phyloP scores from a whole-genome alignment of 805 yeast species.

The Starmerella riodocensis region DNA sequence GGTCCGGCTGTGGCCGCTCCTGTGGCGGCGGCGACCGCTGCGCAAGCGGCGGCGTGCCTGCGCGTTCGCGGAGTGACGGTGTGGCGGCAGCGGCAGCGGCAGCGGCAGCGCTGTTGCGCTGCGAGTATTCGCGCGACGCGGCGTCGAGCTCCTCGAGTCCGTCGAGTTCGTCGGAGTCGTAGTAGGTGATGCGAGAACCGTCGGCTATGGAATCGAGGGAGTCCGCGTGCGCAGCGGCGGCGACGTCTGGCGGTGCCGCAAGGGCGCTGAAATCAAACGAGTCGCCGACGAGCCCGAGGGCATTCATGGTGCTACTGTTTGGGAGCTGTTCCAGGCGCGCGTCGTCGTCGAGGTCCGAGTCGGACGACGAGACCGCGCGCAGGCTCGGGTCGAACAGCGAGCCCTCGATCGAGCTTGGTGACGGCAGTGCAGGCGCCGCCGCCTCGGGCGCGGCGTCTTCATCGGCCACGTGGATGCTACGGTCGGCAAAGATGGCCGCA shows the following conservation, averaged over 20 bases:
- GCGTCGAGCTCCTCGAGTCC: not conserved
- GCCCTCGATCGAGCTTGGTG: not conserved
- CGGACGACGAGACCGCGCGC: not conserved
- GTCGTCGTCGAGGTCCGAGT: not conserved
- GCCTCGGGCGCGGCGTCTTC: not conserved
- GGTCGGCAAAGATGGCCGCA: conserved; percentile 5
- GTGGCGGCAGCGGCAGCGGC: no score
- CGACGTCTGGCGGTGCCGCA: not conserved
- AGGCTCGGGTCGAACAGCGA: not conserved
- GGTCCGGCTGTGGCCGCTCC: no score
- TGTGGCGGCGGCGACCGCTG: no score
- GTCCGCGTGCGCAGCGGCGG: not conserved
- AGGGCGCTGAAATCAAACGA: not conserved
- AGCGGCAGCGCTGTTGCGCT: no score
- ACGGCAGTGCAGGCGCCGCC: not conserved
- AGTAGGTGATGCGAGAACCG: conserved; percentile 1
- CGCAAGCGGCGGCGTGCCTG: no score
- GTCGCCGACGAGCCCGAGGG: not conserved
- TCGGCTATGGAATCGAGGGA: not conserved
- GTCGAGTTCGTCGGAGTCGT: not conserved
- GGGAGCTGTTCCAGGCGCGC: not conserved
- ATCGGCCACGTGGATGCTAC: not conserved
- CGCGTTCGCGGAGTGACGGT: no score
- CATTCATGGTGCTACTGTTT: not conserved
- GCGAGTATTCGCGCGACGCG: not conserved